A percentile compares a stretch with the other conserved stretches of the same genome.
These are phyloP conservation scores for Leptographium flavum DNA, from an alignment of 2,329 filamentous ascomycete species.

Conservation along the genomic window DNA sequence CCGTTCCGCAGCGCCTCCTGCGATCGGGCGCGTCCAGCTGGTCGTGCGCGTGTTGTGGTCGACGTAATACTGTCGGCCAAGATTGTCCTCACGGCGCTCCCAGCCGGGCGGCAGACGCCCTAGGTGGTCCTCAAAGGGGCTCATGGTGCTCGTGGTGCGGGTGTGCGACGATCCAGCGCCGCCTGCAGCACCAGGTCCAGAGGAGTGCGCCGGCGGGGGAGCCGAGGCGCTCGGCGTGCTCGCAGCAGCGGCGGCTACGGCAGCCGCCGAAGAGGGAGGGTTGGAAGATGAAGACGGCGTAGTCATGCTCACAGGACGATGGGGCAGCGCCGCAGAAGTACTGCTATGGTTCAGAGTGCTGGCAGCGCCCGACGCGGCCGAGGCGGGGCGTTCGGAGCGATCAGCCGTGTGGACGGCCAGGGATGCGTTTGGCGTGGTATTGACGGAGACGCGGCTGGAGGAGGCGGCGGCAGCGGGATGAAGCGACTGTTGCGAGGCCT, in stretches of 20 bases:
- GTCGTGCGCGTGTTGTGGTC: constrained; percentile 96
- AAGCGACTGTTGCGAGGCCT: constrained; percentile 5
- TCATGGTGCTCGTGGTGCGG: constrained; percentile 47
- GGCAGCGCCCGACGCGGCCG: constrained; percentile 36
- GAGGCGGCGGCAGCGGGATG: constrained; percentile 16
- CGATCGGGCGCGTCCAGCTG: constrained; percentile 84
- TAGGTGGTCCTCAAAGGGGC: constrained; percentile 92
- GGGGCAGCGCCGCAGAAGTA: constrained; percentile 22
- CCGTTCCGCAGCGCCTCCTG: constrained; percentile 62
- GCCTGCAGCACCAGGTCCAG: constrained; percentile 14
- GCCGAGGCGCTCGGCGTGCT: not conserved
- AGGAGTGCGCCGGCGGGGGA: not conserved
- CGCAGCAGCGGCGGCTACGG: not conserved
- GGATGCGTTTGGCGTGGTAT: constrained; percentile 26
- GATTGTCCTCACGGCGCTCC: constrained; percentile 89
- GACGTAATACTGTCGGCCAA: constrained; percentile 94
- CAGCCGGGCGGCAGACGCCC: constrained; percentile 84
- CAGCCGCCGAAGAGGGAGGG: too few species aligned
- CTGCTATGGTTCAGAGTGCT: constrained; percentile 25
- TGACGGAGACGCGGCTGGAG: constrained; percentile 31
- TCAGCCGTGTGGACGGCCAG: constrained; percentile 29
- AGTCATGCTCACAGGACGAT: constrained; percentile 33
- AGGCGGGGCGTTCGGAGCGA: constrained; percentile 33
- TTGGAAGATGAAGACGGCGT: constrained; percentile 21
- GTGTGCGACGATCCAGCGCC: constrained; percentile 19